phyloP scores from a whole-genome alignment of 148 eudicot species.

The Tetragonia tetragonoides region DNA sequence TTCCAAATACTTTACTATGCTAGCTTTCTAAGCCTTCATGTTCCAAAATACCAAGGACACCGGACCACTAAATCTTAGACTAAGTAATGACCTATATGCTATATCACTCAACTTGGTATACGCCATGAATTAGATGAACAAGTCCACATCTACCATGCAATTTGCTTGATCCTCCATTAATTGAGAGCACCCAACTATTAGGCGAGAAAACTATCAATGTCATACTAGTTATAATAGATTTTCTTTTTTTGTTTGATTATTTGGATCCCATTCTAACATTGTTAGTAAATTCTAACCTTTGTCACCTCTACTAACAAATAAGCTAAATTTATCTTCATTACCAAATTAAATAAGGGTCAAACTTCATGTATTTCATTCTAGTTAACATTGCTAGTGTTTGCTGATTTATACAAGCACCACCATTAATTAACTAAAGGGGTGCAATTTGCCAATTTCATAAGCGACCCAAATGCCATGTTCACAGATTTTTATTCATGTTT shows the following conservation, averaged over 20 bases:
- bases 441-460: no score
- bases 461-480: not conserved
- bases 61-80: not conserved
- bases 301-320: no score
- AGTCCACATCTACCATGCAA: not conserved
- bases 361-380: not conserved
- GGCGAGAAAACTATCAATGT: not conserved
- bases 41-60: not conserved
- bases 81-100: not conserved
- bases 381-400: not conserved
- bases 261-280: no score
- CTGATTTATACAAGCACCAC: not conserved
- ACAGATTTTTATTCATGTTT: not conserved
- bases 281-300: no score
- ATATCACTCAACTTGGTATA: not conserved
- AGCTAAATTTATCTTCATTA: no score
- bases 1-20: not conserved
- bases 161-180: not conserved
- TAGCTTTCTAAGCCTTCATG: not conserved
- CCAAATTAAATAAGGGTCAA: no score
- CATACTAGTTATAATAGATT: not conserved
- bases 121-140: not conserved
- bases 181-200: not conserved
- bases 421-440: no score
- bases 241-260: no score